phyloP scores from a whole-genome alignment of 2,329 filamentous ascomycete genomes.

The Dothidotthia symphoricarpi region DNA sequence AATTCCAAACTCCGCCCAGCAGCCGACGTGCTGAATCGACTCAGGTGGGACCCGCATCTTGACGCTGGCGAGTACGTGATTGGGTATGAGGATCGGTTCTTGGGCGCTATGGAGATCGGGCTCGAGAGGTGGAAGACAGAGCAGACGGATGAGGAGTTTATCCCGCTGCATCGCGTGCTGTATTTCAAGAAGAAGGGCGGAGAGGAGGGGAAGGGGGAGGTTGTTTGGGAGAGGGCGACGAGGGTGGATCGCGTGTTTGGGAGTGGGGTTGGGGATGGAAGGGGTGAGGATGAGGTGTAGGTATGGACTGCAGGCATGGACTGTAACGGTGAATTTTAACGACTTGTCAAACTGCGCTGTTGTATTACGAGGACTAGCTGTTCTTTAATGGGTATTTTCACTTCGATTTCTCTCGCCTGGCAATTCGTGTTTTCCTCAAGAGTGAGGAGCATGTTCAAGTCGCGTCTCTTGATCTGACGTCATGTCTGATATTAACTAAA shows the following conservation, averaged over 20 bases:
- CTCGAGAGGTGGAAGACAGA: conserved; percentile 55
- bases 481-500: too few species aligned
- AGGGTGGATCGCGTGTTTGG: conserved; percentile 51
- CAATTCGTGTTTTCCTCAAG: too few species aligned
- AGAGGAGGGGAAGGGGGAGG: conserved; percentile 24
- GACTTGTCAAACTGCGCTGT: too few species aligned
- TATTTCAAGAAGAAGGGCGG: conserved; percentile 48
- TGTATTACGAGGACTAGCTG: too few species aligned
- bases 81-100: conserved; percentile 56
- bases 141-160: conserved; percentile 57
- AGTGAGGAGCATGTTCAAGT: too few species aligned
- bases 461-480: too few species aligned
- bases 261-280: conserved; percentile 36
- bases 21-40: conserved; percentile 49
- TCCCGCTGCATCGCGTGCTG: conserved; percentile 55
- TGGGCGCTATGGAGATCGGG: conserved; percentile 49
- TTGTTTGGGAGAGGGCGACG: conserved; percentile 53
- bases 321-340: too few species aligned
- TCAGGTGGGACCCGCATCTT: conserved; percentile 52
- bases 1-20: conserved; percentile 36
- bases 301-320: too few species aligned
- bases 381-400: too few species aligned
- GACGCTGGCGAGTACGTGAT: conserved; percentile 50
- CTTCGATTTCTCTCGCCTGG: too few species aligned
- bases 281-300: neutral